A percentile compares a stretch with the other conserved stretches of the same genome.
Evolutionary conservation across 306 rosid species (phyloP).

Genomic region (Malus sylvestris): DNA sequence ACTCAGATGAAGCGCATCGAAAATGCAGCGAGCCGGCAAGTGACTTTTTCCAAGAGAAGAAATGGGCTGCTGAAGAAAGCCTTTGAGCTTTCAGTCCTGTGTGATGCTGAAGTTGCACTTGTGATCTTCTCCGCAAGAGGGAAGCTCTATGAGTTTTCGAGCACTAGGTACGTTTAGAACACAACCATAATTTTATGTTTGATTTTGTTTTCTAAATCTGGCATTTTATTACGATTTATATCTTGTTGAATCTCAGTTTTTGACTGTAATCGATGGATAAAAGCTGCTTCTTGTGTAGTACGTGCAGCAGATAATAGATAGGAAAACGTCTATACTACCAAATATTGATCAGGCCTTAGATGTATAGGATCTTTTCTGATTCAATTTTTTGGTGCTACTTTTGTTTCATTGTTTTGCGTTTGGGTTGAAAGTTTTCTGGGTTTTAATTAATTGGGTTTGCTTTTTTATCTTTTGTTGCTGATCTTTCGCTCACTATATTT

Average conservation of each 20-base stretch:
- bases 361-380: background rate
- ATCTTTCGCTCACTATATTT: background rate
- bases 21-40: conserved; percentile 83
- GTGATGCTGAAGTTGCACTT: conserved; percentile 94
- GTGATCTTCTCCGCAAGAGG: conserved; percentile 80
- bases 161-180: conserved; percentile 44
- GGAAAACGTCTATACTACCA: background rate
- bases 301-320: background rate
- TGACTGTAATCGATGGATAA: background rate
- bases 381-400: background rate
- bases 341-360: background rate
- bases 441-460: background rate
- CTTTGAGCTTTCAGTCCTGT: conserved; percentile 85
- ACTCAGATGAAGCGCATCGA: conserved; percentile 93
- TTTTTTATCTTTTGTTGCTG: background rate
- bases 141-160: conserved; percentile 83
- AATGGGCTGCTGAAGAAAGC: conserved; percentile 88
- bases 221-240: no score
- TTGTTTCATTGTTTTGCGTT: background rate
- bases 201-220: background rate
- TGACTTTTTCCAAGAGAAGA: conserved; percentile 80
- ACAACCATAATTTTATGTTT: background rate
- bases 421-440: background rate
- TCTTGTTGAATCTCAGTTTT: background rate
- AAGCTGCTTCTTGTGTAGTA: background rate